Percentiles rank a stretch among this genome's conserved stretches.
phyloP scores from a whole-genome alignment of 2,329 filamentous ascomycete species.

The Clarireedia sp. region DNA sequence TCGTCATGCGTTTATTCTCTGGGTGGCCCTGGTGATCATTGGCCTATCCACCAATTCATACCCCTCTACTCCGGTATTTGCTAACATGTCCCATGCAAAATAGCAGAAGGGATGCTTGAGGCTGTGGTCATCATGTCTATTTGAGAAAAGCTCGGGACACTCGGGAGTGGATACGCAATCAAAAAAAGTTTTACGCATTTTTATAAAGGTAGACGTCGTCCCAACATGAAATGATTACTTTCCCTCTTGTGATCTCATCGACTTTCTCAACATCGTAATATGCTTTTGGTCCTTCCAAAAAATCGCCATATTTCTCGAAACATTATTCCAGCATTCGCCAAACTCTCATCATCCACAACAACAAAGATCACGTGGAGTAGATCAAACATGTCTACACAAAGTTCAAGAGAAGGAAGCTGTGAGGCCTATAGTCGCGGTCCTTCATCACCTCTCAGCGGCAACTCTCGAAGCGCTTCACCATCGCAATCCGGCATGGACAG shows the following conservation, averaged over 20 bases:
- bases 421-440: conserved; percentile 11
- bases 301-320: background rate
- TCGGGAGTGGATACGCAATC: conserved; percentile 9
- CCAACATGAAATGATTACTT: background rate
- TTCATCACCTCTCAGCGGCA: conserved; percentile 5
- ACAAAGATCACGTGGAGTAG: conserved; percentile 1
- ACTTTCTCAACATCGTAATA: background rate
- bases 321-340: background rate
- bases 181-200: background rate
- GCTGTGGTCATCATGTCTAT: background rate
- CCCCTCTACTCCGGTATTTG: conserved; percentile 2
- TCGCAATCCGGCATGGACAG: conserved; percentile 5
- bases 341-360: background rate
- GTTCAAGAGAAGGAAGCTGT: conserved; percentile 8
- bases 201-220: background rate
- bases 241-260: background rate
- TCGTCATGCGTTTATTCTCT: conserved; percentile 1
- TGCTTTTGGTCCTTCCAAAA: conserved; percentile 2
- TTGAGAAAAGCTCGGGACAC: conserved; percentile 7
- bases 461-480: conserved; percentile 7
- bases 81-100: conserved; percentile 1
- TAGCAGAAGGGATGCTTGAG: background rate
- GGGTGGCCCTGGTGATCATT: conserved; percentile 9
- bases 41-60: background rate
- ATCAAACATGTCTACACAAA: conserved; percentile 4